Percentiles rank a stretch among this genome's conserved stretches.
Evolutionary conservation across 805 yeast species (phyloP).

Genomic region (Metschnikowia drakensbergensis): DNA sequence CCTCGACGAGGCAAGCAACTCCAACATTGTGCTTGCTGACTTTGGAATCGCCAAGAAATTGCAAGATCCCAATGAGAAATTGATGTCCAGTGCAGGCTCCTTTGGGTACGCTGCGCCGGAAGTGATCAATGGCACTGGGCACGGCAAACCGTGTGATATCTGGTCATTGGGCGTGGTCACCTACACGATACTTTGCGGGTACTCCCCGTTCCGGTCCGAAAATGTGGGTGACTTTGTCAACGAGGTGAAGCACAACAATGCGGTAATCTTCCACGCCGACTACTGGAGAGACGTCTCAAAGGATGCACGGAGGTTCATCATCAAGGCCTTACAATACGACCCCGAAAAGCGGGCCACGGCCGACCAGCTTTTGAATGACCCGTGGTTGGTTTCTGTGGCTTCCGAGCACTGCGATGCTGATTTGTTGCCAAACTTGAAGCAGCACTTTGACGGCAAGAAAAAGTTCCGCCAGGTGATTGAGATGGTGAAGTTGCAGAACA

Average conservation of each 20-base stretch:
- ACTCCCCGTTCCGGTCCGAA: conserved; percentile 87
- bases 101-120: conserved; percentile 98
- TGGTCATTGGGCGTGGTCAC: conserved; percentile 96
- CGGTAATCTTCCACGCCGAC: conserved; percentile 79
- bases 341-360: conserved; percentile 71
- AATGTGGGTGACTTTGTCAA: conserved; percentile 73
- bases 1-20: conserved; percentile 48
- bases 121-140: conserved; percentile 75
- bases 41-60: conserved; percentile 91
- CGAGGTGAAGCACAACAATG: conserved; percentile 69
- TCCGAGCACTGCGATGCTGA: conserved; percentile 52
- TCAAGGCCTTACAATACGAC: conserved; percentile 63
- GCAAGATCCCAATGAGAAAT: conserved; percentile 52
- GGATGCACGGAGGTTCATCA: conserved; percentile 77
- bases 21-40: conserved; percentile 85
- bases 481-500: conserved; percentile 74
- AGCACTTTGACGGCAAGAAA: conserved; percentile 77
- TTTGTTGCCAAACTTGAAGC: conserved; percentile 74
- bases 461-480: conserved; percentile 85
- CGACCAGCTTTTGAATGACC: conserved; percentile 56
- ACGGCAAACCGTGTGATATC: conserved; percentile 92
- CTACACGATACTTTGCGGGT: conserved; percentile 86
- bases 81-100: conserved; percentile 80
- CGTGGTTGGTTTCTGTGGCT: conserved; percentile 61
- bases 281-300: conserved; percentile 81